Percentiles rank a stretch among this genome's conserved stretches.
phyloP scores from a whole-genome alignment of 352 stramenopile genomes.

The Globisporangium splendens region DNA sequence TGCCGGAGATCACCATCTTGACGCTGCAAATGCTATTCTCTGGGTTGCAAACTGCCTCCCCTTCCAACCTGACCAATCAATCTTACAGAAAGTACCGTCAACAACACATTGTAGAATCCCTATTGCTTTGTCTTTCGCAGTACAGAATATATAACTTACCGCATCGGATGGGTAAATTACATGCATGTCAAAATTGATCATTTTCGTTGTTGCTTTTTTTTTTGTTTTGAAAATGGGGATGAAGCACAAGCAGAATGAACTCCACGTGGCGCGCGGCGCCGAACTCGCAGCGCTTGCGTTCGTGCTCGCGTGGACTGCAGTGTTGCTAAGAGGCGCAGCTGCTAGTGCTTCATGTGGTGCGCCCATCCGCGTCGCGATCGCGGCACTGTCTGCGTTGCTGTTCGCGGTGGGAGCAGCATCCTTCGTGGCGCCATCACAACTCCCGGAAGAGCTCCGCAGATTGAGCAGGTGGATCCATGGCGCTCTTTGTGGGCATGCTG shows the following conservation, averaged over 20 bases:
- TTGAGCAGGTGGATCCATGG: conserved; percentile 9
- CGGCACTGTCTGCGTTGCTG: conserved; percentile 5
- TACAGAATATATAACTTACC: neutral
- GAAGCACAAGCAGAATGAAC: conserved; percentile 1
- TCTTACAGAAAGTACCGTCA: neutral
- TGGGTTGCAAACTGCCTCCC: conserved; percentile 1
- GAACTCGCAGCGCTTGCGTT: conserved; percentile 7
- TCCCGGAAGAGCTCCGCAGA: conserved; percentile 5
- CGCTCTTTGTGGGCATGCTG: neutral
- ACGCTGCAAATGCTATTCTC: conserved; percentile 1
- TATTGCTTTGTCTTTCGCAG: neutral
- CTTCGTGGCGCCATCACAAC: neutral
- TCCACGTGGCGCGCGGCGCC: conserved; percentile 8
- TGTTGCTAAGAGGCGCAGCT: neutral
- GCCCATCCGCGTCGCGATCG: neutral
- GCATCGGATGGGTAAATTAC: too few relatives aligned
- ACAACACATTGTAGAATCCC: neutral
- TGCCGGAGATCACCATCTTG: conserved; percentile 68
- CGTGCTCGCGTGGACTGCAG: conserved; percentile 2
- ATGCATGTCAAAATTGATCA: conserved; percentile 1
- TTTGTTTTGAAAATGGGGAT: too few relatives aligned
- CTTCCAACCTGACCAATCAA: conserved; percentile 2
- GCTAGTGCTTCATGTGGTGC: neutral
- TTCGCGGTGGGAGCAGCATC: neutral
- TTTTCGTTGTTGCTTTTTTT: too few relatives aligned